Conservation (phyloP, 2,329 filamentous ascomycete species). For the Gnomoniopsis smithogilvyi region DNA sequence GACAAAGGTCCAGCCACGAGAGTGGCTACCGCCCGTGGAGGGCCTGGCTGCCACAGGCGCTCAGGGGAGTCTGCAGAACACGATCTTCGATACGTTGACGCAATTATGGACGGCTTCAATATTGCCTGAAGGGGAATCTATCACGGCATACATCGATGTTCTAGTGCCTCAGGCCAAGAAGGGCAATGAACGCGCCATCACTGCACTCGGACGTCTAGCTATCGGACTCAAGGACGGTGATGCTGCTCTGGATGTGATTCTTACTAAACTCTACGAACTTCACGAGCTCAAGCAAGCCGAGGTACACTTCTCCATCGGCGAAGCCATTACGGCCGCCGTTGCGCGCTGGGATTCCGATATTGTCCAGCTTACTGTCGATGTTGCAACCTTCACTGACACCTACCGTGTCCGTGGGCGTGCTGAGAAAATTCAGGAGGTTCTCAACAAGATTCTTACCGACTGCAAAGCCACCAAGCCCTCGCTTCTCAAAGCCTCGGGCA, state of each 20-base stretch:
- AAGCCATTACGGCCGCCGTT: slow-evolving; percentile 76
- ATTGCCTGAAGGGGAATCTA: slow-evolving; percentile 23
- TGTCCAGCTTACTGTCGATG: slow-evolving; percentile 71
- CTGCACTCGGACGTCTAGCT: slow-evolving; percentile 74
- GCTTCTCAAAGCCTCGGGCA: slow-evolving; percentile 84
- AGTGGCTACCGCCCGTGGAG: slow-evolving; percentile 13
- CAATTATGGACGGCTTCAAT: slow-evolving; percentile 47
- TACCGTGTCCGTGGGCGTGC: slow-evolving; percentile 35
- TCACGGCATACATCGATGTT: slow-evolving; percentile 52
- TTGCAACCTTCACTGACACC: slow-evolving; percentile 49
- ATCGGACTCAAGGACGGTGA: slow-evolving; percentile 49
- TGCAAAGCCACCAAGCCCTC: slow-evolving; percentile 85
- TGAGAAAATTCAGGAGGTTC: slow-evolving; percentile 45
- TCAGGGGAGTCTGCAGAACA: slow-evolving; percentile 29
- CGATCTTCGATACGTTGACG: slow-evolving; percentile 41
- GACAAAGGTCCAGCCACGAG: background rate
- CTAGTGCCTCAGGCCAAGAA: slow-evolving; percentile 70
- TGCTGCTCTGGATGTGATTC: slow-evolving; percentile 45
- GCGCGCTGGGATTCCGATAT: slow-evolving; percentile 82
- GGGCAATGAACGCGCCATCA: slow-evolving; percentile 77
- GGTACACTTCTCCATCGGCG: slow-evolving; percentile 85
- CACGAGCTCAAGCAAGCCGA: slow-evolving; percentile 85
- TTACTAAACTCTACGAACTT: slow-evolving; percentile 68
- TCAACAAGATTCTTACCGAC: slow-evolving; percentile 72
- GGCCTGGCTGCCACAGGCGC: background rate